Evolutionary conservation across 202 grass and related monocot genomes (phyloP).

Genomic region (Zizania palustris): DNA sequence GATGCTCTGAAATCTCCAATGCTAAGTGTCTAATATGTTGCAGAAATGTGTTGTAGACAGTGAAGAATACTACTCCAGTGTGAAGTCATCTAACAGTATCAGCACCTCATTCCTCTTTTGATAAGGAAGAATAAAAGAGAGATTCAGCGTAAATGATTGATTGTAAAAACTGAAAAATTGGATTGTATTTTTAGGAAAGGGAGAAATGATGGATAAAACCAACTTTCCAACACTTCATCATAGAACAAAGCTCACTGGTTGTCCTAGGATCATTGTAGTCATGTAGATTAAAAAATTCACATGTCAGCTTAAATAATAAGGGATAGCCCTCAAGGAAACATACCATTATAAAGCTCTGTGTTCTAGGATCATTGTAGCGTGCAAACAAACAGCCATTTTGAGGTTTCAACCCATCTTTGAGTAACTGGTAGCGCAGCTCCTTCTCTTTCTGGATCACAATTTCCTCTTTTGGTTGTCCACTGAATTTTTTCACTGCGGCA

Average conservation of each 20-base stretch:
- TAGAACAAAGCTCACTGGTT: constrained; percentile 5
- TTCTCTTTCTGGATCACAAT: constrained; percentile 62
- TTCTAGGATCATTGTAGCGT: constrained; percentile 92
- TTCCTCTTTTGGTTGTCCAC: constrained; percentile 73
- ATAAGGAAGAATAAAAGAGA: constrained; percentile 26
- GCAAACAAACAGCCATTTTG: constrained; percentile 80
- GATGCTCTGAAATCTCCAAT: constrained; percentile 22
- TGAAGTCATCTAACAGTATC: constrained; percentile 67
- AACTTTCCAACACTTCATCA: constrained; percentile 18
- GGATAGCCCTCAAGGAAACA: constrained; percentile 25
- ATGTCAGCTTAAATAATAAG: constrained; percentile 13
- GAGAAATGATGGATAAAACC: neutral
- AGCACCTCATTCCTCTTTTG: constrained; percentile 90
- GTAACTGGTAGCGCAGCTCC: constrained; percentile 59
- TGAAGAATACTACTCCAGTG: constrained; percentile 50
- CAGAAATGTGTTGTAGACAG: constrained; percentile 8
- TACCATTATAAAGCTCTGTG: constrained; percentile 88
- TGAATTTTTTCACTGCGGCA: constrained; percentile 78
- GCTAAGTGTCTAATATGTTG: constrained; percentile 15
- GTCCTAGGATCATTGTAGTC: neutral
- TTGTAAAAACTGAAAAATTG: neutral
- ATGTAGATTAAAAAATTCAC: constrained; percentile 12
- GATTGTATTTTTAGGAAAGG: neutral
- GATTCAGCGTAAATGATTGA: constrained; percentile 5
- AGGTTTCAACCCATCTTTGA: constrained; percentile 71